Evolutionary conservation across 2,329 filamentous ascomycete genomes (phyloP).

Genomic region (Curvularia hawaiiensis): DNA sequence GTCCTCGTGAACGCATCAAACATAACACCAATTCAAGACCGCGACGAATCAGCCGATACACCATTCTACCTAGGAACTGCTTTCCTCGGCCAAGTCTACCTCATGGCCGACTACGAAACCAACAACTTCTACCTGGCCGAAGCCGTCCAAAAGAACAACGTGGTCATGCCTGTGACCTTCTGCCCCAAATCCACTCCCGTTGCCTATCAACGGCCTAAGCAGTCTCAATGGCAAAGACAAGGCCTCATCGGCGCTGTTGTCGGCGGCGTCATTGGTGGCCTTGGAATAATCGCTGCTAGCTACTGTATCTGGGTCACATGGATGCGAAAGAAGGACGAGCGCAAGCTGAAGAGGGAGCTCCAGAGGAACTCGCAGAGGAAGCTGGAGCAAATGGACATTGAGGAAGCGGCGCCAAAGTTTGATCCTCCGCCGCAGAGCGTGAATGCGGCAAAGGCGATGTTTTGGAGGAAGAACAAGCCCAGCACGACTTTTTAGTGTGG

Average conservation of each 20-base stretch:
- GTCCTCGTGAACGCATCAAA: constrained; percentile 48
- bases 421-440: constrained; percentile 38
- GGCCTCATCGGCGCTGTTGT: constrained; percentile 48
- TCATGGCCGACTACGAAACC: constrained; percentile 52
- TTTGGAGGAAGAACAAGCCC: constrained; percentile 40
- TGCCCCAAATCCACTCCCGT: constrained; percentile 47
- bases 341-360: constrained; percentile 34
- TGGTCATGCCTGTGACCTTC: constrained; percentile 50
- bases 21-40: constrained; percentile 44
- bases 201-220: constrained; percentile 38
- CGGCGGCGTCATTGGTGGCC: constrained; percentile 45
- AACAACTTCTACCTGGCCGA: constrained; percentile 50
- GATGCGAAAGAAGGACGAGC: constrained; percentile 35
- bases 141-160: constrained; percentile 47
- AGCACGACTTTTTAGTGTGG: constrained; percentile 6
- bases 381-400: constrained; percentile 42
- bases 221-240: constrained; percentile 38
- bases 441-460: constrained; percentile 31
- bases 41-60: constrained; percentile 30
- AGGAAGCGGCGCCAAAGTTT: constrained; percentile 37
- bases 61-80: constrained; percentile 49
- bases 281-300: constrained; percentile 34
- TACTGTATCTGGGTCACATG: constrained; percentile 41
- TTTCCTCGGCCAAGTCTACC: constrained; percentile 51
- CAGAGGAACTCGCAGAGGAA: constrained; percentile 35